Conservation (phyloP, 1,284 basidiomycete genomes). For the Tilletia walkeri region DNA sequence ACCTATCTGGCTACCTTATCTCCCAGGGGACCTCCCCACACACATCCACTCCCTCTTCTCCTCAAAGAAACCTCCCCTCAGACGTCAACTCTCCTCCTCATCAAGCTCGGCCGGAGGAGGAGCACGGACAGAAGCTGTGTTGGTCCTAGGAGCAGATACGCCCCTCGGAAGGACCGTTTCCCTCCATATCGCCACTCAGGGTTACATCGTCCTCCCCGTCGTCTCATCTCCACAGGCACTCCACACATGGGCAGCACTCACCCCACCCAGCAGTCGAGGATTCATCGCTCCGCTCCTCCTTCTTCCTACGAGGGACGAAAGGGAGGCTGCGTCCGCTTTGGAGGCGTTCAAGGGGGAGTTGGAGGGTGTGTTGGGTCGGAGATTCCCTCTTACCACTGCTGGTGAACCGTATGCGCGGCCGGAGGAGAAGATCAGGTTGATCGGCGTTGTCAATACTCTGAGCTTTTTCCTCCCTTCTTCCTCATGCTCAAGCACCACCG, state of each 20-base stretch:
- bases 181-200: slow-evolving; percentile 37
- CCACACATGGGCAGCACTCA: slow-evolving; percentile 39
- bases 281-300: slow-evolving; percentile 44
- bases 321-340: slow-evolving; percentile 13
- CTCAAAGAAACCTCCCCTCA: not conserved
- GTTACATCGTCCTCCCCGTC: slow-evolving; percentile 50
- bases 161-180: slow-evolving; percentile 44
- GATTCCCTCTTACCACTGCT: slow-evolving; percentile 48
- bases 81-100: not conserved
- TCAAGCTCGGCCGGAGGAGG: not conserved
- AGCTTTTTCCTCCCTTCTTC: slow-evolving; percentile 33
- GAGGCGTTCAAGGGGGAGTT: slow-evolving; percentile 22
- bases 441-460: slow-evolving; percentile 48
- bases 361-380: slow-evolving; percentile 39
- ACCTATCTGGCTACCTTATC: slow-evolving; percentile 3
- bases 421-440: slow-evolving; percentile 42
- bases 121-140: slow-evolving; percentile 1
- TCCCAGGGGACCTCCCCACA: not conserved
- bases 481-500: slow-evolving; percentile 32
- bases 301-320: not conserved
- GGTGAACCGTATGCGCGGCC: slow-evolving; percentile 53
- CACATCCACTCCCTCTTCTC: not conserved
- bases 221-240: slow-evolving; percentile 34
- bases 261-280: slow-evolving; percentile 44
- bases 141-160: slow-evolving; percentile 53